A percentile compares a stretch with the other conserved stretches of the same genome.
Conservation (phyloP, 2,329 filamentous ascomycete species). For the Phyllosticta citriasiana region DNA sequence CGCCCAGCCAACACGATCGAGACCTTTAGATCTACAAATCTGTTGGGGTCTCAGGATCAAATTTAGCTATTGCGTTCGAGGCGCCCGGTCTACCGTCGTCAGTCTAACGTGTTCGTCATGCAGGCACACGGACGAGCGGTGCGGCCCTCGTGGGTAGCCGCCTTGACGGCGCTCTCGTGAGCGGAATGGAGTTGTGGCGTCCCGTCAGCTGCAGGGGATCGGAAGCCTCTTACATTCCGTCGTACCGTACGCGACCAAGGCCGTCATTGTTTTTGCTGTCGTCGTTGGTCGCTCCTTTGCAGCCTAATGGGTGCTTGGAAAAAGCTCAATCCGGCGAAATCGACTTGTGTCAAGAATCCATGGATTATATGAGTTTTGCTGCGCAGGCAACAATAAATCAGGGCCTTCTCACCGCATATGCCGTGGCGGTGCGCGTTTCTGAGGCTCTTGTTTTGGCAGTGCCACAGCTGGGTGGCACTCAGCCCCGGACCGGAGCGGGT, state of each 20-base stretch:
- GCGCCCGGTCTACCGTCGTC: background rate
- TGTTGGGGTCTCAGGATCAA: background rate
- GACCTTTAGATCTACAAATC: background rate
- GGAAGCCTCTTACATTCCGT: background rate
- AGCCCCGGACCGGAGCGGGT: background rate
- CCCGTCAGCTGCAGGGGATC: constrained; percentile 5
- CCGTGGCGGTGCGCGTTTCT: background rate
- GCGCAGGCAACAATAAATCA: background rate
- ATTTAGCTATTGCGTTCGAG: background rate
- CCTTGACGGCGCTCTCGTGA: background rate
- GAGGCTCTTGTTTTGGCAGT: background rate
- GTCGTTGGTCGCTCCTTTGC: background rate
- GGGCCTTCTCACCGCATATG: background rate
- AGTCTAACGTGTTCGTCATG: background rate
- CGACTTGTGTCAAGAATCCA: background rate
- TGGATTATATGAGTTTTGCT: background rate
- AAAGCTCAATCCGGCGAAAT: background rate
- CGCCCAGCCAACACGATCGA: background rate
- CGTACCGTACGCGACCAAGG: background rate
- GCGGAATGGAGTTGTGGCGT: background rate
- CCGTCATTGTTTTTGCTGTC: background rate
- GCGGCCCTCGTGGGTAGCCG: background rate
- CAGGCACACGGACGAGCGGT: background rate
- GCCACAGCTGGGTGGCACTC: background rate
- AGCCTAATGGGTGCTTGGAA: background rate